phyloP scores from a whole-genome alignment of 345 rosid species.

The Heritiera fomes region DNA sequence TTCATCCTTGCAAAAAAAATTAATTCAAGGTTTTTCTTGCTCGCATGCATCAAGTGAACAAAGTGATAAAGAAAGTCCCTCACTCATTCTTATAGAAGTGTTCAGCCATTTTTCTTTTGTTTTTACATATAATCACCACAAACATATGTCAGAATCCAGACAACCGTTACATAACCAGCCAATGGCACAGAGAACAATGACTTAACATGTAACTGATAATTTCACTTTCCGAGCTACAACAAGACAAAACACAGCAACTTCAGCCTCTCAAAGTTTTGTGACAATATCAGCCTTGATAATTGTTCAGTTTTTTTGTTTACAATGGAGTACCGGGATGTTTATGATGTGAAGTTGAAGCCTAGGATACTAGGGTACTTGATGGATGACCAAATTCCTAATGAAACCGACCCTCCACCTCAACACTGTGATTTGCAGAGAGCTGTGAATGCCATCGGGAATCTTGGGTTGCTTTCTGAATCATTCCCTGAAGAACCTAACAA shows the following conservation, averaged over 20 bases:
- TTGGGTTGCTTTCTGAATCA: conserved; percentile 19
- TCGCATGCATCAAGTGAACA: not conserved
- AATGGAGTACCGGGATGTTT: conserved; percentile 10
- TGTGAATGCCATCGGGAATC: conserved; percentile 7
- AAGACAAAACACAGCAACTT: not conserved
- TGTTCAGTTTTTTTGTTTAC: not conserved
- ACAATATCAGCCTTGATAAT: not conserved
- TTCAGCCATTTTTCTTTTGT: not conserved
- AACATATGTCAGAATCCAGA: not conserved
- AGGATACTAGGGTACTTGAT: not conserved
- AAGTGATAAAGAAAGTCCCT: not conserved
- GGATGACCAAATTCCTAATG: conserved; percentile 21
- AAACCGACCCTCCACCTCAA: not conserved
- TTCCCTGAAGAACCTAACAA: not conserved
- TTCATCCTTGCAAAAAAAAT: no score
- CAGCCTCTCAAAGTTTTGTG: not conserved
- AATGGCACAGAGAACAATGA: conserved; percentile 5
- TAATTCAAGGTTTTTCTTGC: not conserved
- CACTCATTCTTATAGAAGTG: not conserved
- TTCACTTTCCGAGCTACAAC: not conserved
- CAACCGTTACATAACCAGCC: conserved; percentile 9
- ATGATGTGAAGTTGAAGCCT: conserved; percentile 21
- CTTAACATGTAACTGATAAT: not conserved
- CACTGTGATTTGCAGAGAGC: conserved; percentile 10
- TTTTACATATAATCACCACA: not conserved